Evolutionary conservation across 2,329 filamentous ascomycete genomes (phyloP).

Genomic region (Keithomyces neogunnii): DNA sequence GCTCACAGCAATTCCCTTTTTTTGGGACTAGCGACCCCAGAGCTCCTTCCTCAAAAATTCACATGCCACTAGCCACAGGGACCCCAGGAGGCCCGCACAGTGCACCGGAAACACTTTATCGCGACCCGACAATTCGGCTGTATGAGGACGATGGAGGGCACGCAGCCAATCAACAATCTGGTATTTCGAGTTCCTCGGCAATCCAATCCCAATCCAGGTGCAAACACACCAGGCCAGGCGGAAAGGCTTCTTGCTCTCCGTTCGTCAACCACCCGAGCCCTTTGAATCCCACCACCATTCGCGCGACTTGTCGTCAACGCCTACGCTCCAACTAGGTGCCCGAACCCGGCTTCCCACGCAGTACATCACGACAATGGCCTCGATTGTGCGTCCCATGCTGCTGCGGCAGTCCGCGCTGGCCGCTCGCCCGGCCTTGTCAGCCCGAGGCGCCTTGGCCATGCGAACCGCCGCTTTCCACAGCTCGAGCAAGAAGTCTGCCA

Average conservation of each 20-base stretch:
- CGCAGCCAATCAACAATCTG: slow-evolving; percentile 34
- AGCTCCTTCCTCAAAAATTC: slow-evolving; percentile 15
- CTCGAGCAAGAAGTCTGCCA: slow-evolving; percentile 63
- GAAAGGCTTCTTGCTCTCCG: not conserved
- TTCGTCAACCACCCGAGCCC: not conserved
- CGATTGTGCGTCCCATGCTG: slow-evolving; percentile 45
- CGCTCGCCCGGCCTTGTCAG: slow-evolving; percentile 15
- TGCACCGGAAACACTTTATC: slow-evolving; percentile 18
- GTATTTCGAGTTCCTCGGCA: slow-evolving; percentile 45
- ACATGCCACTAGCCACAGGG: slow-evolving; percentile 13
- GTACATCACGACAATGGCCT: slow-evolving; percentile 38
- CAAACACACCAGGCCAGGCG: not conserved
- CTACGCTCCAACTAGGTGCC: not conserved
- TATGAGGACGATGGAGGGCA: slow-evolving; percentile 16
- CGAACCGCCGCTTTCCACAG: slow-evolving; percentile 80
- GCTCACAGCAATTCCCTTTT: not conserved
- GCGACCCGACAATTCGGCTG: slow-evolving; percentile 16
- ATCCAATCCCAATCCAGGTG: slow-evolving; percentile 20
- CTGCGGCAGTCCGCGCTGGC: slow-evolving; percentile 44
- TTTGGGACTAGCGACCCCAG: not conserved
- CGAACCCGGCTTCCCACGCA: not conserved
- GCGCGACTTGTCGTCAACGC: not conserved
- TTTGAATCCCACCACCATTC: not conserved
- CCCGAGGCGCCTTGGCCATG: slow-evolving; percentile 25
- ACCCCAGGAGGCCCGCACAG: slow-evolving; percentile 19